These are phyloP conservation scores for Halocafeteria seosinensis DNA, from an alignment of 108 stramenopile genomes.

Conservation along the genomic window DNA sequence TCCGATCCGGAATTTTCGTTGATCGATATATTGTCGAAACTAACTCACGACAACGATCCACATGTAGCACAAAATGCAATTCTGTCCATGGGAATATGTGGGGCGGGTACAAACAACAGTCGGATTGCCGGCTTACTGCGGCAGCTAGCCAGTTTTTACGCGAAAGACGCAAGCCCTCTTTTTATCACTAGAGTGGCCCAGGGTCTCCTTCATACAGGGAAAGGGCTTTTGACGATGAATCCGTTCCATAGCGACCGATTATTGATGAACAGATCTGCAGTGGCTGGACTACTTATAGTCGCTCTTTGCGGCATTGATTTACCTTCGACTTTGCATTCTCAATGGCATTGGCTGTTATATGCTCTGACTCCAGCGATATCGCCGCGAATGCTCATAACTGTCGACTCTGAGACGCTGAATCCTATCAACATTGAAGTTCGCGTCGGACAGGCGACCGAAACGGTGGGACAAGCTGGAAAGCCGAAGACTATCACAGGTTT, in stretches of 20 bases:
- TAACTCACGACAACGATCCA: conserved; percentile 87
- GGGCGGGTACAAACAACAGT: conserved; percentile 95
- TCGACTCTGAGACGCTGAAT: conserved; percentile 57
- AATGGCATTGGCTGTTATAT: conserved; percentile 81
- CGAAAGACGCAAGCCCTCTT: conserved; percentile 74
- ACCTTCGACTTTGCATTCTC: conserved; percentile 78
- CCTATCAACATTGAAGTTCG: conserved; percentile 78
- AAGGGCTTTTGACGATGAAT: conserved; percentile 80
- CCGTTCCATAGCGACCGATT: conserved; percentile 91
- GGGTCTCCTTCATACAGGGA: conserved; percentile 89
- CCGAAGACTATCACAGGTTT: conserved; percentile 99
- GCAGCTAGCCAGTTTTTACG: conserved; percentile 86
- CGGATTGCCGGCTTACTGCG: conserved; percentile 89
- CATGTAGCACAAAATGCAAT: conserved; percentile 84
- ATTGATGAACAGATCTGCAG: conserved; percentile 60
- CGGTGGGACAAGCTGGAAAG: conserved; percentile 98
- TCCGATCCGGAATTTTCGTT: conserved; percentile 88
- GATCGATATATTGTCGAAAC: conserved; percentile 82
- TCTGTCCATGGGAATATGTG: conserved; percentile 74
- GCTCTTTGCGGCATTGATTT: conserved; percentile 72
- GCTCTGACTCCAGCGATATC: conserved; percentile 82
- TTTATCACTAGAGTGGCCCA: conserved; percentile 95
- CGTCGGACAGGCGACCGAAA: conserved; percentile 95
- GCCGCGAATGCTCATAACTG: conserved; percentile 93
- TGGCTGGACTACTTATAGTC: conserved; percentile 74